phyloP scores from a whole-genome alignment of 306 rosid species.

The Benincasa hispida region DNA sequence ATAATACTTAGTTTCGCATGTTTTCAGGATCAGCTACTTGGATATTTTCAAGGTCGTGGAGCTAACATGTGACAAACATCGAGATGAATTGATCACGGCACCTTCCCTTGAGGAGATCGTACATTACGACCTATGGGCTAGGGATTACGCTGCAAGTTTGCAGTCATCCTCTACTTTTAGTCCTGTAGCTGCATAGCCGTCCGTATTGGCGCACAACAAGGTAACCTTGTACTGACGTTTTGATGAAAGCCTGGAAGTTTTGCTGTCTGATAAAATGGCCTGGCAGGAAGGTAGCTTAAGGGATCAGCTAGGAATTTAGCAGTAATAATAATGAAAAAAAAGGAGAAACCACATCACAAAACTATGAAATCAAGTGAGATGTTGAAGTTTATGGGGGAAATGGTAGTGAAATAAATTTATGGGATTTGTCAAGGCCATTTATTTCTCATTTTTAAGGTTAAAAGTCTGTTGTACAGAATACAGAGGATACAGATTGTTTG shows the following conservation, averaged over 20 bases:
- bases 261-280: neutral
- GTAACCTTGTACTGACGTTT: neutral
- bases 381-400: neutral
- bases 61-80: conserved; percentile 79
- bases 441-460: neutral
- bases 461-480: neutral
- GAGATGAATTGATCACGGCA: conserved; percentile 35
- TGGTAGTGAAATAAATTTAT: neutral
- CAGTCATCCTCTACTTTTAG: conserved; percentile 25
- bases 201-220: neutral
- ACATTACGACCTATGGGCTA: conserved; percentile 84
- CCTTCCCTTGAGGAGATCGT: conserved; percentile 94
- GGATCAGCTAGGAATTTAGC: neutral
- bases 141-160: conserved; percentile 62
- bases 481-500: neutral
- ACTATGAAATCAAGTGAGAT: neutral
- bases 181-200: conserved; percentile 50
- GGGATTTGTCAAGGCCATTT: neutral
- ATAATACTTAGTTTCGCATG: neutral
- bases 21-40: conserved; percentile 72
- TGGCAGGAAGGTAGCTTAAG: neutral
- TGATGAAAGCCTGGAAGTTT: neutral
- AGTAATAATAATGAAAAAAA: neutral
- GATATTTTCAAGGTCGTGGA: conserved; percentile 93
- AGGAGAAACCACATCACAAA: neutral